Evolutionary conservation across 2,329 filamentous ascomycete species (phyloP), one percentile per base, ranked within the genome.

Genomic region (Rutstroemia sp.): DNA sequence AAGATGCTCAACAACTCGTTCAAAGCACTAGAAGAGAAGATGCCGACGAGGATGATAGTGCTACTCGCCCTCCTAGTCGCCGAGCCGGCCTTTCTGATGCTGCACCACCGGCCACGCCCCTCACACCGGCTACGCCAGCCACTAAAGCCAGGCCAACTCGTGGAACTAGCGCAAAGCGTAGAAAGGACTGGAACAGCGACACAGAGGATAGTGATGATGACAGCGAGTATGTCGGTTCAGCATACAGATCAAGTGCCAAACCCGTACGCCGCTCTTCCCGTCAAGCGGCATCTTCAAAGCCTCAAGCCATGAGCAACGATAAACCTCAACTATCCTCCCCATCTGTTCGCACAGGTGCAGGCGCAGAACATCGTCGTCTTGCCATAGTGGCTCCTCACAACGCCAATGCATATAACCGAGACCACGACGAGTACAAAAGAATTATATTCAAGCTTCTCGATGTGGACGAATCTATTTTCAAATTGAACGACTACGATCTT

Each of bases 371-470:
- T 9, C 18, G 44, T 5, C 44, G 1, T 14, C 44, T 46, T 46
- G 44, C 44, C 8, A 30, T 30, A 7, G 14, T 23, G 2, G 27
- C 25, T 3, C 27, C 19, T 4, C 10, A 7, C 3, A 44, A 50
- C 3, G 12, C 21, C 5, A 27, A 51, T 8, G 14, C 18, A 1
- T 19, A 25, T 12, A 8, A n/a, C 2, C 9, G 41, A 25, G 49
- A 59, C 12, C 12, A 46, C 4, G n/a, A 27, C 2, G 23, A 23
- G 23, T 59, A 54, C 18, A 59, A 54, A 18, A 47, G 9, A n/a
- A 27, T 34, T 2, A 54, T 63, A 21, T 58, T 58, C 8, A 10
- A 47, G 0, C 46, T 63, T 10, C 58, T 62, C 2, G 38, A 37
- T 4, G 38, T 63, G 9, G 25, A 57, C 25, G 9, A 9, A 3